Evolutionary conservation across 441 rosid genomes (phyloP).

Genomic region (Gossypium davidsonii): DNA sequence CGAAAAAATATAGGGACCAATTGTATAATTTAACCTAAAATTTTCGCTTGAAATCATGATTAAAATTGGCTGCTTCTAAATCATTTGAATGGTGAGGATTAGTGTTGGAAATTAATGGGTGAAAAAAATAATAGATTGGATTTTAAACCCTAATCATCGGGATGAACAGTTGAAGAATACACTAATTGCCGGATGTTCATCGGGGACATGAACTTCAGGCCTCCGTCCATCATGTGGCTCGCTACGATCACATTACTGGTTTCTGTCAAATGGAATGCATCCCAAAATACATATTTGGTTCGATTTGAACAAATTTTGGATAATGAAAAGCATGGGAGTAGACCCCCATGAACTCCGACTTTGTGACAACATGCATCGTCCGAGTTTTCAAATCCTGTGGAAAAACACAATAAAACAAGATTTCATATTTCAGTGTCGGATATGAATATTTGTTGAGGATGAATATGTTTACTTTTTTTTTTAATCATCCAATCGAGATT

Average conservation of each 20-base stretch:
- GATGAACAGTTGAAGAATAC: neutral
- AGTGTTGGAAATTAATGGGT: no score
- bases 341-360: conserved; percentile 18
- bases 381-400: conserved; percentile 21
- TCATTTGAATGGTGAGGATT: no score
- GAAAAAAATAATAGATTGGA: no score
- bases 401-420: neutral
- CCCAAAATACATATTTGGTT: conserved; percentile 27
- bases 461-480: no score
- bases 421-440: neutral
- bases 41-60: no score
- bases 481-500: no score
- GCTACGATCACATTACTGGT: conserved; percentile 9
- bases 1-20: no score
- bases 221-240: conserved; percentile 20
- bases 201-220: conserved; percentile 12
- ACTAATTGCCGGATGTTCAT: conserved; percentile 19
- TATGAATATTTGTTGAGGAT: neutral
- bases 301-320: conserved; percentile 16
- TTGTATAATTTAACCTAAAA: no score
- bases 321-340: neutral
- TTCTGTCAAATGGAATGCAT: conserved; percentile 24
- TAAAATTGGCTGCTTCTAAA: no score
- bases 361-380: conserved; percentile 16
- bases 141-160: neutral